Evolutionary conservation across 2,329 filamentous ascomycete species (phyloP).

Genomic region (Ophiocordyceps camponoti-floridani): DNA sequence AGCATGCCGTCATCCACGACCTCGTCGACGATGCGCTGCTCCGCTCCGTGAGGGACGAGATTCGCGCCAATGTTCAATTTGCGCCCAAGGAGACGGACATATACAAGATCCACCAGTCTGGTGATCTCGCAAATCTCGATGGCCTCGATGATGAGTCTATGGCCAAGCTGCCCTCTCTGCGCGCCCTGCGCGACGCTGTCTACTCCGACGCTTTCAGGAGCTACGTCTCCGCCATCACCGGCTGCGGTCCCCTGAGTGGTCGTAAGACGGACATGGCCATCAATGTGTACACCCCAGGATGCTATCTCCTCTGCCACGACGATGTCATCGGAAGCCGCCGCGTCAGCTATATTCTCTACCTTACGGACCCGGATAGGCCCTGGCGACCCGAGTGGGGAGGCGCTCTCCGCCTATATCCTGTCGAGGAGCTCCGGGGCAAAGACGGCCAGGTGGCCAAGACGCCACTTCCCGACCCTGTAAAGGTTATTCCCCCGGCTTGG

Average conservation of each 20-base stretch:
- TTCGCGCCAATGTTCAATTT: constrained; percentile 80
- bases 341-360: constrained; percentile 92
- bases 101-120: constrained; percentile 98
- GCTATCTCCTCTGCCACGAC: constrained; percentile 90
- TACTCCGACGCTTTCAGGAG: constrained; percentile 82
- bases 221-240: constrained; percentile 75
- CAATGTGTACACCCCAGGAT: constrained; percentile 94
- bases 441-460: constrained; percentile 63
- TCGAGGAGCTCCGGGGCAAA: constrained; percentile 37
- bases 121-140: constrained; percentile 90
- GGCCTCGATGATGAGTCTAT: constrained; percentile 78
- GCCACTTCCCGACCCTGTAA: constrained; percentile 58
- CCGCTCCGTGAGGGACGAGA: constrained; percentile 73
- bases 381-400: constrained; percentile 92
- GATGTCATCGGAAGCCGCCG: constrained; percentile 95
- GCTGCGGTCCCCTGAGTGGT: constrained; percentile 72
- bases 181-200: constrained; percentile 79
- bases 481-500: constrained; percentile 84
- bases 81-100: constrained; percentile 98
- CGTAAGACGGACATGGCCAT: constrained; percentile 98
- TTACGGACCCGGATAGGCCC: constrained; percentile 77
- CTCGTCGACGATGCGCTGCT: constrained; percentile 70
- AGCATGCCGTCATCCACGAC: constrained; percentile 74
- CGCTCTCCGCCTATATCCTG: constrained; percentile 72
- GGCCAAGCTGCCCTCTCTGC: constrained; percentile 71